phyloP scores from a whole-genome alignment of 495 filamentous ascomycete species.

The Daldinia concentrica region DNA sequence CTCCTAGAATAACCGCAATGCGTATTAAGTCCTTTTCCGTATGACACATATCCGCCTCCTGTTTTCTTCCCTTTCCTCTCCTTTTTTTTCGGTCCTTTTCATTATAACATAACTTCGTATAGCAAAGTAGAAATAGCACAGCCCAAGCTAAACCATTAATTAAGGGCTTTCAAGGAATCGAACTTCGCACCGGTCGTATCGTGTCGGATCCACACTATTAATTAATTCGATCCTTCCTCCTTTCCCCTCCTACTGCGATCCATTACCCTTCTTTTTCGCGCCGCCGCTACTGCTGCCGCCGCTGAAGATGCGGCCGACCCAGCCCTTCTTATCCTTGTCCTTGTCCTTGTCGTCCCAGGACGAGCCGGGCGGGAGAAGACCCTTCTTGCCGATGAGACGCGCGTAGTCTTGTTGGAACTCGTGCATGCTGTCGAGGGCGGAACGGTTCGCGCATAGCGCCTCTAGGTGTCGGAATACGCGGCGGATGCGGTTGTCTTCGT shows the following conservation, averaged over 20 bases:
- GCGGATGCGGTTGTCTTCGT: slow-evolving; percentile 54
- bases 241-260: neutral
- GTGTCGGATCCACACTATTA: no score
- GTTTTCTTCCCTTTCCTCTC: neutral
- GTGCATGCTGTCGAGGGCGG: slow-evolving; percentile 59
- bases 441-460: slow-evolving; percentile 57
- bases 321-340: slow-evolving; percentile 21
- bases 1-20: neutral
- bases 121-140: neutral
- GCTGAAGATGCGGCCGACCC: slow-evolving; percentile 36
- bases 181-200: neutral
- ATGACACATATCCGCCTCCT: neutral
- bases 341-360: slow-evolving; percentile 39
- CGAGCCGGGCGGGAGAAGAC: slow-evolving; percentile 48
- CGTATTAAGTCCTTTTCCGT: neutral
- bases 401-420: slow-evolving; percentile 59
- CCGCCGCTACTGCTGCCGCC: neutral
- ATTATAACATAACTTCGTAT: neutral
- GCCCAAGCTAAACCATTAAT: neutral
- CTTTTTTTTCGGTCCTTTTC: neutral
- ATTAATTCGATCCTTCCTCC: neutral
- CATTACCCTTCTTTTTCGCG: neutral
- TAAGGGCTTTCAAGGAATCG: neutral
- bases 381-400: slow-evolving; percentile 31
- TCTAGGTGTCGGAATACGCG: slow-evolving; percentile 61